Conservation (phyloP, 176 grass and related monocot species). For the Oryza longistaminata region DNA sequence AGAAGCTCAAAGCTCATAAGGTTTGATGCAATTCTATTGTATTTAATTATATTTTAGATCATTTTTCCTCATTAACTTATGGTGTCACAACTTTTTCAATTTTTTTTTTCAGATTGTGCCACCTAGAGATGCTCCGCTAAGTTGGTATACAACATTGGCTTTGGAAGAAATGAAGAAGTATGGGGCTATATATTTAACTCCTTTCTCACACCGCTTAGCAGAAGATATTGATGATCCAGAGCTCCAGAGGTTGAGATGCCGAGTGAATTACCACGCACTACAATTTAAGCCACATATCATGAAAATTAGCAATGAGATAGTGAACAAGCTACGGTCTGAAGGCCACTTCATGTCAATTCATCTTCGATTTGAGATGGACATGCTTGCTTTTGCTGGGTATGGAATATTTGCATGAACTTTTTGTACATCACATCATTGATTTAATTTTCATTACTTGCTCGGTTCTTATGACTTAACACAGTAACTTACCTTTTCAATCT, state of each 20-base stretch:
- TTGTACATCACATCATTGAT: neutral
- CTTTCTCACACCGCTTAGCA: slow-evolving; percentile 93
- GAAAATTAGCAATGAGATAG: slow-evolving; percentile 89
- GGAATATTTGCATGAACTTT: slow-evolving; percentile 5
- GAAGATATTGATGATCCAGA: slow-evolving; percentile 88
- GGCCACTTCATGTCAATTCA: slow-evolving; percentile 98
- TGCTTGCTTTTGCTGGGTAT: slow-evolving; percentile 99
- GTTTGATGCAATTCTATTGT: slow-evolving; percentile 27
- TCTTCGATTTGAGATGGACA: slow-evolving; percentile 98
- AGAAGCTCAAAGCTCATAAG: slow-evolving; percentile 87
- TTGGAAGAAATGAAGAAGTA: slow-evolving; percentile 83
- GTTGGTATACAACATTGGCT: slow-evolving; percentile 84
- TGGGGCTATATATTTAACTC: slow-evolving; percentile 90
- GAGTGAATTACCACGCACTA: slow-evolving; percentile 94
- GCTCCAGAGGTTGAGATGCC: slow-evolving; percentile 87
- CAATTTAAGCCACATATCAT: slow-evolving; percentile 91
- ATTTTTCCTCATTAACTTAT: neutral
- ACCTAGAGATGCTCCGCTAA: slow-evolving; percentile 90
- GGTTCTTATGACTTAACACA: neutral
- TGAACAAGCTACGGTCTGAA: slow-evolving; percentile 74
- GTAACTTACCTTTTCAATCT: neutral
- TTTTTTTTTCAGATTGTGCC: slow-evolving; percentile 61
- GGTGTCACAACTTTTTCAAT: neutral
- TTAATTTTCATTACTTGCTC: neutral
- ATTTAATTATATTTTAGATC: neutral